Base-by-base conservation (phyloP, 345 rosid species). In the Theobroma cacao region DNA sequence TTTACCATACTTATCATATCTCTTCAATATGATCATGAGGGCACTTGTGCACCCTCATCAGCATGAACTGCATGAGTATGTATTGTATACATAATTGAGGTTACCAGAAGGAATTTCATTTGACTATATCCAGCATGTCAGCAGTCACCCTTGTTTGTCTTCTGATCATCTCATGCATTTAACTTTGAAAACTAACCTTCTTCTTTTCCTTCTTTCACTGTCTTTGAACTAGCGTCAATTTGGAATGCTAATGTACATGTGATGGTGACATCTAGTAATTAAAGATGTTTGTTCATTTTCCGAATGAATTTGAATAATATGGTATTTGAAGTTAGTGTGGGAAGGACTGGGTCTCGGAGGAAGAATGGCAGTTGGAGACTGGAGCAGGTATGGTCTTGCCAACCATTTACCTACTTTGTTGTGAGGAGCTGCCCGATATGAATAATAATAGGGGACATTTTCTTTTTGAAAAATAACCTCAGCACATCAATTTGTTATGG, bases 311-410 rank as follows among this genome's bases (percentile, higher is more conserved):
- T 72, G 40, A 65, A n/a, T 45, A 62, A 38, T 41, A 17, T 59
- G 77, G 65, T 26, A 24, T 74, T 22, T 75, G 71, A 61, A 75
- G 78, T 63, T 75, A 63, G 60, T 75, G 11, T 75, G 78, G 78
- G 59, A 75, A 75, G 78, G 78, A 45, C 48, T 75, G 78, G 71
- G 78, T 62, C 71, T 75, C 45, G 78, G 78, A 62, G 78, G 43
- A 43, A 50, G 60, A 62, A 48, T 9, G 9, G 60, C 78, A 31
- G 71, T 75, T 26, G 78, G 78, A 75, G 59, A 75, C 60, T 47
- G 78, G 78, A 30, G 48, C 40, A 75, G 60, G 78, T 75, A 62
- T 43, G n/a, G 2, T 47, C 47, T 7, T 60, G 66, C 56, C 41
- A 60, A 43, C 68, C 33, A 30, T 47, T 43, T 62, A 14, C 26